These are phyloP conservation scores for Malassezia sp. DNA, from an alignment of 1,284 basidiomycete genomes.

Conservation along the genomic window DNA sequence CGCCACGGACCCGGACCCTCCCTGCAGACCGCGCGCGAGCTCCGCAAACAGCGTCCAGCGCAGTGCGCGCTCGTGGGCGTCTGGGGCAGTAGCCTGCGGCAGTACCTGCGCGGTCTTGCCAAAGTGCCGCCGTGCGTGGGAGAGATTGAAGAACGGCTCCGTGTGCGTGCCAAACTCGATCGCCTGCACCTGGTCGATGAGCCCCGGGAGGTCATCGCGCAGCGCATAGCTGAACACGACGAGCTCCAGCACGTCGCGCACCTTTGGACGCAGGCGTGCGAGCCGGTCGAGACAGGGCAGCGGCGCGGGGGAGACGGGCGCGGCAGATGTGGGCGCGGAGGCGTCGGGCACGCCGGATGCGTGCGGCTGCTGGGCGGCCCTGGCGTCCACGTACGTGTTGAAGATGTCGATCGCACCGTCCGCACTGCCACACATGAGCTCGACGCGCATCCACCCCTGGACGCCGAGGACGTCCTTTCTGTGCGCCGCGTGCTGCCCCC, in stretches of 20 bases:
- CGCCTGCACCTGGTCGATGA: slow-evolving; percentile 20
- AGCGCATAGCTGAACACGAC: slow-evolving; percentile 16
- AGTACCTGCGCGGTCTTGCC: slow-evolving; percentile 2
- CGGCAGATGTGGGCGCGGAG: slow-evolving; percentile 4
- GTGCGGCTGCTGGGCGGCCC: slow-evolving; percentile 12
- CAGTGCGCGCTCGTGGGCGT: slow-evolving; percentile 2
- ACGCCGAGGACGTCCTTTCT: slow-evolving; percentile 10
- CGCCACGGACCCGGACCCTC: slow-evolving; percentile 17
- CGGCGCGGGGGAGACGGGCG: too few species aligned
- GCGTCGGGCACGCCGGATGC: slow-evolving; percentile 11
- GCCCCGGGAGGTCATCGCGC: neutral
- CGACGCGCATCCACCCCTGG: slow-evolving; percentile 17
- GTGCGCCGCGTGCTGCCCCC: slow-evolving; percentile 9
- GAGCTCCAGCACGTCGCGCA: slow-evolving; percentile 25
- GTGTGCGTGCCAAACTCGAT: slow-evolving; percentile 28
- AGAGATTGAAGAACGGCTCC: slow-evolving; percentile 23
- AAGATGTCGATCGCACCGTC: slow-evolving; percentile 6
- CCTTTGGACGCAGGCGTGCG: slow-evolving; percentile 7
- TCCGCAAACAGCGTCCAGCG: slow-evolving; percentile 16
- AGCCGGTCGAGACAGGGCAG: slow-evolving; percentile 12
- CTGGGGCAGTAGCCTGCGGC: too few species aligned
- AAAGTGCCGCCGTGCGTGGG: slow-evolving; percentile 16
- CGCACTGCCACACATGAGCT: slow-evolving; percentile 11
- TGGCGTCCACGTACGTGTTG: slow-evolving; percentile 6
- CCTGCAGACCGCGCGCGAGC: slow-evolving; percentile 26